Evolutionary conservation across 306 rosid species (phyloP), one percentile per base, ranked within the genome.

Genomic region (Herpetospermum pedunculosum): DNA sequence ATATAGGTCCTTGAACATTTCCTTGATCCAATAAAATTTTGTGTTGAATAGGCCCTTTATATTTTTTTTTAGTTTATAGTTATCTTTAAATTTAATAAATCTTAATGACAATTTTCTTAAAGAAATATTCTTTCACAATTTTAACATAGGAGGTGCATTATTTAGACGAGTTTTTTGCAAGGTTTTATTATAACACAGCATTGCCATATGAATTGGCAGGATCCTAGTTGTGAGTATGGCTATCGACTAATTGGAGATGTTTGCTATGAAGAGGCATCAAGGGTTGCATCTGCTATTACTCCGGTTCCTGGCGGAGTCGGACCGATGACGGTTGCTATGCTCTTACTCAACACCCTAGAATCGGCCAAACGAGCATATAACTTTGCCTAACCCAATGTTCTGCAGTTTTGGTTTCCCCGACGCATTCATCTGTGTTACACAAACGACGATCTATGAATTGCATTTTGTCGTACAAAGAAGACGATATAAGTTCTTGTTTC

Each of bases 251-350:
- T 12, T 0, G 97, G 97, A 8, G 97, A 92, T 73, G 93, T 92
- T 47, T 88, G 89, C 88, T 88, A 73, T 46, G 96, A 87, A 81
- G 98, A 92, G 82, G 98, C 89, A 14, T 81, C 80, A 35, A 75
- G 75, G 47, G 90, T 88, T 75, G 98, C 88, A 18, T 90, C 97
- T 16, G 81, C 84, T 73, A 76, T 90, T 23, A 90, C 97, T 68
- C 98, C 96, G 47, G 97, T 90, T 48, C 98, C 97, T 2, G 98
- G 98, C 14, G 98, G 98, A 7, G 97, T 92, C 35, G 97, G 98
- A 23, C 98, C 97, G 3, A 81, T 92, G 97, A 90, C 97, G 6
- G 84, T 90, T 76, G 95, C 97, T 23, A 88, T 90, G 97, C 98
- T 92, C 37, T 90, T 90, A 18, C 74, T 69, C 11, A 92, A 92